A percentile compares a stretch with the other conserved stretches of the same genome.
These are phyloP conservation scores for Cryptosporidium viatorum DNA, from an alignment of 169 alveolate species.

Conservation along the genomic window DNA sequence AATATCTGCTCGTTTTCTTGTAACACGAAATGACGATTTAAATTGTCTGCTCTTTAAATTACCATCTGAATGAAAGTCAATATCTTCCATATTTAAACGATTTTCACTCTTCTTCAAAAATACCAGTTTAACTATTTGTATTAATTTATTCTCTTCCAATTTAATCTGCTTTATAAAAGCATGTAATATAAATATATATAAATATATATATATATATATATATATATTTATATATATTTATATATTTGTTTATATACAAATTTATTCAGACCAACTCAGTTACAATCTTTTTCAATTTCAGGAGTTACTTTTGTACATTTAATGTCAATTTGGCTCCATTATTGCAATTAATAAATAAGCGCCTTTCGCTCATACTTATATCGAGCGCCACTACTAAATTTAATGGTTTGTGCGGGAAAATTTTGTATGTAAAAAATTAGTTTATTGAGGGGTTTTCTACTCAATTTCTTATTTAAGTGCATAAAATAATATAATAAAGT, in stretches of 20 bases:
- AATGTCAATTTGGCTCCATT: constrained; percentile 9
- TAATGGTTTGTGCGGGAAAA: not conserved
- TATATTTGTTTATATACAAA: too few species aligned
- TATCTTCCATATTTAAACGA: constrained; percentile 30
- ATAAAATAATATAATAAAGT: not conserved
- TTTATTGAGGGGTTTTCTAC: not conserved
- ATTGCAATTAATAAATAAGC: constrained; percentile 15
- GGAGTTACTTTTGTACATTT: not conserved
- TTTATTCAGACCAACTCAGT: too few species aligned
- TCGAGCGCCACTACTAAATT: not conserved
- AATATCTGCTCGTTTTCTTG: constrained; percentile 58
- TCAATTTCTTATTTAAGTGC: too few species aligned
- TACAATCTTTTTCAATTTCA: not conserved
- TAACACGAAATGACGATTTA: constrained; percentile 34
- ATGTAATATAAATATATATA: too few species aligned
- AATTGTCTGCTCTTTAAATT: constrained; percentile 38
- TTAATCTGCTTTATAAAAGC: too few species aligned
- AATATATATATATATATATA: not conserved
- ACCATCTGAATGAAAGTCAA: constrained; percentile 66
- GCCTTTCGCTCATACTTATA: not conserved
- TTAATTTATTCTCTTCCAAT: not conserved
- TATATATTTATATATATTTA: not conserved
- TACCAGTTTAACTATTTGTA: too few species aligned
- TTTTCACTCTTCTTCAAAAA: not conserved
- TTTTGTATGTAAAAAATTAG: not conserved